These are phyloP conservation scores for Terana coerulea DNA, from an alignment of 768 basidiomycete genomes.

Conservation along the genomic window DNA sequence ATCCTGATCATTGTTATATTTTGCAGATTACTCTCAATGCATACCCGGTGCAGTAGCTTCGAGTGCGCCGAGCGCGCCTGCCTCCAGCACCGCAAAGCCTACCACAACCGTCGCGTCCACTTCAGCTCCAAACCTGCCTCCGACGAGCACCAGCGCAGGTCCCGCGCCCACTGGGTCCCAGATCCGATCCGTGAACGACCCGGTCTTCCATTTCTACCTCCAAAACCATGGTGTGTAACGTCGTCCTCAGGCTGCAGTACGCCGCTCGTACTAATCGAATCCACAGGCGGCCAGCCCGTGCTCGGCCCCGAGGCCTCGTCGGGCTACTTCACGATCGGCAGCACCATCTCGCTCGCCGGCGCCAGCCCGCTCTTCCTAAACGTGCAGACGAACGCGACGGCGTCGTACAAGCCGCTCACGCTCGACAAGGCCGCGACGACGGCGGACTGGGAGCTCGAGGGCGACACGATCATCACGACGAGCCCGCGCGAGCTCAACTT, in stretches of 20 bases:
- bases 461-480: slow-evolving; percentile 56
- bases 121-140: slow-evolving; percentile 30
- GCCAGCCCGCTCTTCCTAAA: slow-evolving; percentile 48
- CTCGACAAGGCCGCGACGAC: slow-evolving; percentile 44
- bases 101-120: slow-evolving; percentile 27
- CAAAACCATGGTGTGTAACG: slow-evolving; percentile 38
- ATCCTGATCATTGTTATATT: slow-evolving; percentile 4
- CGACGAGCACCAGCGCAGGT: slow-evolving; percentile 24
- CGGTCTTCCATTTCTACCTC: slow-evolving; percentile 56
- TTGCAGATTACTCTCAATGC: slow-evolving; percentile 51
- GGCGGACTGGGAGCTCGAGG: slow-evolving; percentile 54
- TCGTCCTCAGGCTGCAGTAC: too few relatives aligned
- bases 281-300: slow-evolving; percentile 41
- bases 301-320: slow-evolving; percentile 51
- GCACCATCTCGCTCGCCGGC: slow-evolving; percentile 42
- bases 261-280: neutral
- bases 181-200: slow-evolving; percentile 48
- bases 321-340: slow-evolving; percentile 45
- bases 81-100: slow-evolving; percentile 18
- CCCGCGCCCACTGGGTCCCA: slow-evolving; percentile 37
- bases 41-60: slow-evolving; percentile 32
- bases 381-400: slow-evolving; percentile 36
- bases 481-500: slow-evolving; percentile 51
- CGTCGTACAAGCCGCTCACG: slow-evolving; percentile 46
- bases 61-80: slow-evolving; percentile 19